A percentile compares a stretch with the other conserved stretches of the same genome.
phyloP scores from a whole-genome alignment of 768 basidiomycete genomes.

The Grammothele lineata region DNA sequence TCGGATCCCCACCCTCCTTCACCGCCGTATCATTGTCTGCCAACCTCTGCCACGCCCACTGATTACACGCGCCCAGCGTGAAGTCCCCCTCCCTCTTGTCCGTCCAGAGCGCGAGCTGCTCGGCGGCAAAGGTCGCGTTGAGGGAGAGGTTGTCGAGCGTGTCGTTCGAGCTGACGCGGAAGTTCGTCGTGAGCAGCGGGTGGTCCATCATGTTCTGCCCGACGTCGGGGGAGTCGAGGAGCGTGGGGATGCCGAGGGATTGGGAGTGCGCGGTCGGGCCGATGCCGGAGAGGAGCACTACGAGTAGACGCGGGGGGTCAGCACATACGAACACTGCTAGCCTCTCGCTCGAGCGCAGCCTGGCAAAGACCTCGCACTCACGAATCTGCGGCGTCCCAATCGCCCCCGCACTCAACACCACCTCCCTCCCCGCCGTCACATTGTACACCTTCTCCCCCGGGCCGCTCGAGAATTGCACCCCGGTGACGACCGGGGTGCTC shows the following conservation, averaged over 20 bases:
- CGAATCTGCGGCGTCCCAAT: background rate
- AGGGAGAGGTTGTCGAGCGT: background rate
- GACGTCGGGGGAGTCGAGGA: conserved; percentile 1
- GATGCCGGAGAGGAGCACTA: conserved; percentile 1
- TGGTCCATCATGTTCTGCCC: conserved; percentile 1
- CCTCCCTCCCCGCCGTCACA: background rate
- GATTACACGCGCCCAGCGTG: background rate
- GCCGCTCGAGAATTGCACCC: background rate
- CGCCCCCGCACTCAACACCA: conserved; percentile 2
- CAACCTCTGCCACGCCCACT: background rate
- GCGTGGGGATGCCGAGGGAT: background rate
- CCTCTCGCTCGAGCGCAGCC: background rate
- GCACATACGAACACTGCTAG: background rate
- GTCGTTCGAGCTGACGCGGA: background rate
- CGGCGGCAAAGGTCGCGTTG: background rate
- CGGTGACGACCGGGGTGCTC: background rate
- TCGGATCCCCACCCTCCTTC: background rate
- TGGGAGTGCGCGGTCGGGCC: background rate
- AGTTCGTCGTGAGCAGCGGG: background rate
- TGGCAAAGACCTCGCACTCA: background rate
- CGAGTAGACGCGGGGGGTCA: conserved; percentile 31
- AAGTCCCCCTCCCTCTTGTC: background rate
- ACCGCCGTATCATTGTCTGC: background rate
- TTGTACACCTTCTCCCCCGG: background rate
- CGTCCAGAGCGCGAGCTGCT: background rate